Conservation (phyloP, 176 grass and related monocot genomes). For the Paspalum notatum region DNA sequence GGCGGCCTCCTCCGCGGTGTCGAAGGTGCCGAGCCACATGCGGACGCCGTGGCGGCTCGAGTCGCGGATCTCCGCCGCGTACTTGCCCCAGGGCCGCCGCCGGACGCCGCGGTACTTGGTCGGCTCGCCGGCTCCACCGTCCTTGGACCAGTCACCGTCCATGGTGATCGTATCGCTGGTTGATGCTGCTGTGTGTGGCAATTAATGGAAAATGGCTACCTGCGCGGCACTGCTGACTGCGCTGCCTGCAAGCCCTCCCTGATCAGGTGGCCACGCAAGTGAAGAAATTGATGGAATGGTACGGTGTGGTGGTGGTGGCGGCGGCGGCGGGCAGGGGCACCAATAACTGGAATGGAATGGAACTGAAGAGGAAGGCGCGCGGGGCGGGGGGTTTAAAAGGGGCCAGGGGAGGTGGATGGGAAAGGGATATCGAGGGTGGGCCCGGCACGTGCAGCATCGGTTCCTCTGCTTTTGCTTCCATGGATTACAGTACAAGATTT, state of each 20-base stretch:
- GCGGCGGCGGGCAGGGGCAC: neutral
- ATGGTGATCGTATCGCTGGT: neutral
- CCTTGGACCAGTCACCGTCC: constrained; percentile 11
- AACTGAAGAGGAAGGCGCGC: constrained; percentile 22
- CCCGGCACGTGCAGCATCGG: constrained; percentile 32
- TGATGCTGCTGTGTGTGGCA: neutral
- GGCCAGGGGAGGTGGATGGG: neutral
- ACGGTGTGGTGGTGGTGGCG: neutral
- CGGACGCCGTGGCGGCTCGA: constrained; percentile 75
- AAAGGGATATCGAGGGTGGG: constrained; percentile 32
- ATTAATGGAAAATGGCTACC: neutral
- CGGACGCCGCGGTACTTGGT: constrained; percentile 83
- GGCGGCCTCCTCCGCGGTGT: constrained; percentile 85
- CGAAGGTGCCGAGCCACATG: constrained; percentile 78
- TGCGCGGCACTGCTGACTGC: too few species aligned
- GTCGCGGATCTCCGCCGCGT: constrained; percentile 88
- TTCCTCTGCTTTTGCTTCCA: constrained; percentile 2
- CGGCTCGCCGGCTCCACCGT: constrained; percentile 43
- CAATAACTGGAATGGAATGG: neutral
- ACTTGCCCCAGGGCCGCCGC: constrained; percentile 73
- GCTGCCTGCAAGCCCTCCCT: too few species aligned
- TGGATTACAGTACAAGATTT: neutral
- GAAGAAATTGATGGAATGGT: neutral
- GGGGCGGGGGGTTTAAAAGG: constrained; percentile 11
- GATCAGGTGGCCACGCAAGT: too few species aligned